Evolutionary conservation across 1,284 basidiomycete species (phyloP), one percentile per base, ranked within the genome.

Genomic region (Malassezia japonica): DNA sequence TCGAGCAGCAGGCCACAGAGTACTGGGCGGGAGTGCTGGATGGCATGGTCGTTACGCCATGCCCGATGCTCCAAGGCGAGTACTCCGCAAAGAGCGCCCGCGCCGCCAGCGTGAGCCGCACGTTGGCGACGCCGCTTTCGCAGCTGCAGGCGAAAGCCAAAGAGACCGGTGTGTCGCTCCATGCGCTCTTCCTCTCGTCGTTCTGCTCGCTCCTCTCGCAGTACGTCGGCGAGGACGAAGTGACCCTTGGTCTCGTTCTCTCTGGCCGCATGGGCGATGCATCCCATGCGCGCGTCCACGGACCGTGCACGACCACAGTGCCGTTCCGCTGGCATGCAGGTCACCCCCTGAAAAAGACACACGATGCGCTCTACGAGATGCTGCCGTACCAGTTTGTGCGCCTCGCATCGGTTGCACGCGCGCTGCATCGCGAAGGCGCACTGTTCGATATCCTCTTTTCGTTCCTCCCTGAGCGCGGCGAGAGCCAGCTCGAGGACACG

Each of bases 371-470:
- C 2, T 15, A 25, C 6, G 16, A n/a, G 9, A 33, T 33, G 20
- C 38, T 61, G 10, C 54, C 51, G 12, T 45, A 62, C 25, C 66
- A 65, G 54, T 65, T 67, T 33, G 57, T 65, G 10, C 59, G 60
- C n/a, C 38, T 67, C 21, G 53, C 62, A 6, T 55, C 60, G 32
- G 48, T 69, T 12, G 58, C 57, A 43, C 63, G 59, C 15, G 57
- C 55, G 48, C 47, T 69, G 12, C 47, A 54, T 3, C 31, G 55
- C 13, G 23, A 50, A 0, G 46, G 54, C 24, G 18, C 50, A 13
- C 61, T 66, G 1, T 63, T 69, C 38, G 65, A 69, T 35, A 59
- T 57, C 4, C 54, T 69, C 15, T 69, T 67, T 34, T 64, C 61
- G 18, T 69, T 57, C 43, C 50, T 65, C 3, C 59, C 61, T 4